Base-by-base conservation (phyloP, 2,329 filamentous ascomycete species). In the Elsinoe batatas region DNA sequence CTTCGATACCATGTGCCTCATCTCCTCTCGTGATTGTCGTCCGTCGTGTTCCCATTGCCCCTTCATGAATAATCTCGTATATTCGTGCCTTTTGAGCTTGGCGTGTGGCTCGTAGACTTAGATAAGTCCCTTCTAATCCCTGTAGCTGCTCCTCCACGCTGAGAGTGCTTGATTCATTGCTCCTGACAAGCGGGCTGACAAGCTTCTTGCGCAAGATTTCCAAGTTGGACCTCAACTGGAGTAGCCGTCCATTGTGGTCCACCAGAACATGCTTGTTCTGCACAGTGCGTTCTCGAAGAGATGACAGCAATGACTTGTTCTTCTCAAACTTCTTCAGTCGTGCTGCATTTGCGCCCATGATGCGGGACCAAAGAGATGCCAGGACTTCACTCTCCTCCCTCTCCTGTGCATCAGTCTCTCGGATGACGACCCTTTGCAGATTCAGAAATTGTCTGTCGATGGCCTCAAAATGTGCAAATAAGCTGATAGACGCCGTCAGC, bases 381-480 rank as follows among this genome's bases (percentile, higher is more conserved):
- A 96, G 83, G 64, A 93, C 79, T 65, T 95, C 89, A 59, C 82
- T 83, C 67, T 94, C 87, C 30, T 83, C 76, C 40, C 85, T 83
- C 60, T 95, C 88, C 67, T 96, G 89, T 5, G 81, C 80, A 60
- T 87, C 84, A 17, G 85, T 82, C 72, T 96, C 91, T 64, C 89
- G 87, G 56, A 88, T 85, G 8, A 95, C 90, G 4, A 83, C 87
- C 58, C 90, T 85, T 60, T 88, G 88, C 0, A 96, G 79, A 68
- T 93, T 94, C 59, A 90, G 79, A 71, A 96, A 95, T 68, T 95
- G 89, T 54, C 83, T 81, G 71, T 97, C 91, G 62, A 96, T 90
- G 58, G 84, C 81, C 68, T 95, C 90, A 69, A 96, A 96, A n/a
- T 95, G 82, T 3, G 81, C 81, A 69, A 95, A 95, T 12, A 96